Evolutionary conservation across 352 stramenopile genomes (phyloP).

Genomic region (Phytophthora pluvialis): DNA sequence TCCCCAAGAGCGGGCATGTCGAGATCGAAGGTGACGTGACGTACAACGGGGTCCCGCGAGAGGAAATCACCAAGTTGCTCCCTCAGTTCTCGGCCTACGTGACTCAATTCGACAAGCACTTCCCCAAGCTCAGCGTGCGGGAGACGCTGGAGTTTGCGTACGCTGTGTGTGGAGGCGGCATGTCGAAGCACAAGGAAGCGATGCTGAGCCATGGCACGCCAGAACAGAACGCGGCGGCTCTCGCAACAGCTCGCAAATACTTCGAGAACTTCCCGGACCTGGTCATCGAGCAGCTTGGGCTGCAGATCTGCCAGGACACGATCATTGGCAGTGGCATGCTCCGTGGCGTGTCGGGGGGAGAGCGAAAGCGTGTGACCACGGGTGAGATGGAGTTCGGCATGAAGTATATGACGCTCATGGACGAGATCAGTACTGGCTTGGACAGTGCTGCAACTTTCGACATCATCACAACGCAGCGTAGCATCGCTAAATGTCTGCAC

Average conservation of each 20-base stretch:
- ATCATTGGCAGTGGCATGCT: conserved; percentile 57
- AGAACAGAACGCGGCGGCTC: conserved; percentile 39
- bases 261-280: conserved; percentile 47
- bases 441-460: conserved; percentile 92
- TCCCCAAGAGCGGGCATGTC: conserved; percentile 36
- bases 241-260: conserved; percentile 11
- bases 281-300: conserved; percentile 54
- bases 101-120: conserved; percentile 42
- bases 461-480: conserved; percentile 79
- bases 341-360: conserved; percentile 70
- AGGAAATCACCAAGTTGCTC: conserved; percentile 32
- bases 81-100: conserved; percentile 46
- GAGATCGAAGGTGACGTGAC: conserved; percentile 36
- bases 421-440: conserved; percentile 93
- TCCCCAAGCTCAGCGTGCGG: conserved; percentile 34
- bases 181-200: conserved; percentile 46
- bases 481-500: conserved; percentile 47
- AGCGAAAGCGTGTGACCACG: conserved; percentile 71
- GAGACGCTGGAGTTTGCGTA: conserved; percentile 49
- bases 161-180: conserved; percentile 30
- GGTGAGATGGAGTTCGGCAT: conserved; percentile 83
- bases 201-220: conserved; percentile 40
- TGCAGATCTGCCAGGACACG: conserved; percentile 53
- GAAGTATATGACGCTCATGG: conserved; percentile 71
- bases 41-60: conserved; percentile 41